A percentile compares a stretch with the other conserved stretches of the same genome.
Conservation (phyloP, 306 rosid species). For the Medicago truncatula region DNA sequence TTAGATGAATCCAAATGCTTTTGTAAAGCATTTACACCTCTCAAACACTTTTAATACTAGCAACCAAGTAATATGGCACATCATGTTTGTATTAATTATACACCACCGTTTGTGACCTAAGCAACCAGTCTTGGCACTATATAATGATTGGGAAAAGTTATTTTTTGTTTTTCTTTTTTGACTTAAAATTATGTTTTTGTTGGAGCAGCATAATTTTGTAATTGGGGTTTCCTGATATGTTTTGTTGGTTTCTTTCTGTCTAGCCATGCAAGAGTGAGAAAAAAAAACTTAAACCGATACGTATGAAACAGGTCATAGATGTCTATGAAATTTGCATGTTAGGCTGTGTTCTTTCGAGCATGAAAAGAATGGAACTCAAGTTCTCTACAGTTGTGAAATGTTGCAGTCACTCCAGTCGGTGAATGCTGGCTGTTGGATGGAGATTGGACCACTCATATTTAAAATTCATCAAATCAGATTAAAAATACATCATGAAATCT, state of each 20-base stretch:
- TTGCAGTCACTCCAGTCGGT: background rate
- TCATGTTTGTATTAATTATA: no score
- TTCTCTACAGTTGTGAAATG: background rate
- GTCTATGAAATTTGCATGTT: background rate
- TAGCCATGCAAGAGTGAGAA: background rate
- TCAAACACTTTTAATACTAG: no score
- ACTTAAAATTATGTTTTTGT: no score
- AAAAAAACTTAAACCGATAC: background rate
- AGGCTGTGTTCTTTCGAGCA: conserved; percentile 17
- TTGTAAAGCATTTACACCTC: no score
- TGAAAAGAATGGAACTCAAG: conserved; percentile 8
- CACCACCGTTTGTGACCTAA: no score
- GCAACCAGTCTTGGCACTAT: no score
- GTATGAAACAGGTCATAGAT: background rate
- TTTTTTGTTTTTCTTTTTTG: no score
- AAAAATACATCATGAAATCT: background rate
- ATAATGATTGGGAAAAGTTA: no score
- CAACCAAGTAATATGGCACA: no score
- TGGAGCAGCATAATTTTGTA: background rate
- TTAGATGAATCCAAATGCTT: no score
- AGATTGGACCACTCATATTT: conserved; percentile 16
- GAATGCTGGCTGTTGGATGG: background rate
- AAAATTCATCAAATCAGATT: background rate
- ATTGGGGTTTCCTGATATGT: background rate
- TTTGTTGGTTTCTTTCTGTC: conserved; percentile 3